Evolutionary conservation across 2,329 filamentous ascomycete species (phyloP).

Genomic region (Botrytis cinerea): DNA sequence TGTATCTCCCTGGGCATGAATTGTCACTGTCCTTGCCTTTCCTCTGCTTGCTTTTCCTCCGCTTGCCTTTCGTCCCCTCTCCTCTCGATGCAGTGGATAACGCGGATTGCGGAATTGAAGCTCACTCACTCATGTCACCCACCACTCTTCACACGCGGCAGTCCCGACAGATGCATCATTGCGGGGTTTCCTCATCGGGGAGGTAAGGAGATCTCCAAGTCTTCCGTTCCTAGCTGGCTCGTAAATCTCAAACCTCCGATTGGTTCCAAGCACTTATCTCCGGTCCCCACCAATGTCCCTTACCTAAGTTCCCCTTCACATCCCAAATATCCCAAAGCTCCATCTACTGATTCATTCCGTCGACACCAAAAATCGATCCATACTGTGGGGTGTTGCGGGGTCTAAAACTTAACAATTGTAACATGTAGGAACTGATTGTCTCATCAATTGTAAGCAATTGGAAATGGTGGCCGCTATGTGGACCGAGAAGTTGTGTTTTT

Average conservation of each 20-base stretch:
- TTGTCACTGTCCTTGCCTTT: background rate
- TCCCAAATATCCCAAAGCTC: background rate
- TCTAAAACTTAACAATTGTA: background rate
- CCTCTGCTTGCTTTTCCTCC: background rate
- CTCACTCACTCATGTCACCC: background rate
- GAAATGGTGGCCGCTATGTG: background rate
- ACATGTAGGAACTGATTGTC: background rate
- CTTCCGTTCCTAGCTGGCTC: background rate
- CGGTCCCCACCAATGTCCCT: background rate
- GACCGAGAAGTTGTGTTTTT: background rate
- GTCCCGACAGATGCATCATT: background rate
- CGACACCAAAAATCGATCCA: background rate
- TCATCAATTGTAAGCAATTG: constrained; percentile 8
- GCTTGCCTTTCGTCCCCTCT: too few relatives aligned
- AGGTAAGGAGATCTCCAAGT: background rate
- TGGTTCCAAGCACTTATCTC: background rate
- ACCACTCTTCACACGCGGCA: too few relatives aligned
- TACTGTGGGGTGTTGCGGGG: background rate
- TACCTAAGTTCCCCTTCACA: background rate
- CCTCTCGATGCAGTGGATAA: background rate
- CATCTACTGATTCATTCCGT: background rate
- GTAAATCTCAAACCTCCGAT: background rate
- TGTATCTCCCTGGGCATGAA: background rate
- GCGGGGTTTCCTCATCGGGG: constrained; percentile 2
- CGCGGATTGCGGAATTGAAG: background rate